These are phyloP conservation scores for Rachicladosporium sp. DNA, from an alignment of 2,329 filamentous ascomycete species.

Conservation along the genomic window DNA sequence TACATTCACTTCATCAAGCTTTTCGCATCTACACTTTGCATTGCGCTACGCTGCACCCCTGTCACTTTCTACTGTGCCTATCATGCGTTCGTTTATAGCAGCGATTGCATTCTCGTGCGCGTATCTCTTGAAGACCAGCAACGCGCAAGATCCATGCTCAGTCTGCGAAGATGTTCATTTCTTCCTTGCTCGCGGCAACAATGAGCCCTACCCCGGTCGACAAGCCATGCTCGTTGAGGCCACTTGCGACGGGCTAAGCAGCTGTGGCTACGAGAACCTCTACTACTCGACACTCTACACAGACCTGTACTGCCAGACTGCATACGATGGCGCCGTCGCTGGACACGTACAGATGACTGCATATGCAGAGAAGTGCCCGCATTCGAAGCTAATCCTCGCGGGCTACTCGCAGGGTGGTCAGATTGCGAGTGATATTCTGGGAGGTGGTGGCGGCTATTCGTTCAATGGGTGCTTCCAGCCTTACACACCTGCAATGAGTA, in stretches of 20 bases:
- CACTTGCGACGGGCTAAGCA: conserved; percentile 18
- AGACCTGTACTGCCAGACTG: conserved; percentile 9
- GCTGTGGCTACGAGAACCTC: conserved; percentile 25
- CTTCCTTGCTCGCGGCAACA: conserved; percentile 21
- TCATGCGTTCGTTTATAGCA: no score
- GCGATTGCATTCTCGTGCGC: no score
- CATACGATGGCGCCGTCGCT: conserved; percentile 10
- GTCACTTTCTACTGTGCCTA: no score
- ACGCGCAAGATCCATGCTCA: conserved; percentile 2
- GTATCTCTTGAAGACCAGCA: no score
- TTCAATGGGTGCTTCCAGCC: conserved; percentile 11
- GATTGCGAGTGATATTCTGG: conserved; percentile 10
- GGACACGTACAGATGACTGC: conserved; percentile 8
- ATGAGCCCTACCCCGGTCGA: conserved; percentile 26
- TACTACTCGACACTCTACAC: conserved; percentile 8
- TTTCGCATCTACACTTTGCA: no score
- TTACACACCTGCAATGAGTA: conserved; percentile 7
- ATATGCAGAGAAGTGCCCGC: conserved; percentile 10
- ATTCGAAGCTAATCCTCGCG: conserved; percentile 11
- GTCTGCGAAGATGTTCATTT: conserved; percentile 13
- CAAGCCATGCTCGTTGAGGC: conserved; percentile 21
- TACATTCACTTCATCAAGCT: no score
- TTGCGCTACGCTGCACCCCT: no score
- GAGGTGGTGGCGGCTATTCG: conserved; percentile 8
- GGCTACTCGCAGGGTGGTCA: conserved; percentile 12